These are phyloP conservation scores for Aspergillus ruber DNA, from an alignment of 2,329 filamentous ascomycete genomes.

Conservation along the genomic window DNA sequence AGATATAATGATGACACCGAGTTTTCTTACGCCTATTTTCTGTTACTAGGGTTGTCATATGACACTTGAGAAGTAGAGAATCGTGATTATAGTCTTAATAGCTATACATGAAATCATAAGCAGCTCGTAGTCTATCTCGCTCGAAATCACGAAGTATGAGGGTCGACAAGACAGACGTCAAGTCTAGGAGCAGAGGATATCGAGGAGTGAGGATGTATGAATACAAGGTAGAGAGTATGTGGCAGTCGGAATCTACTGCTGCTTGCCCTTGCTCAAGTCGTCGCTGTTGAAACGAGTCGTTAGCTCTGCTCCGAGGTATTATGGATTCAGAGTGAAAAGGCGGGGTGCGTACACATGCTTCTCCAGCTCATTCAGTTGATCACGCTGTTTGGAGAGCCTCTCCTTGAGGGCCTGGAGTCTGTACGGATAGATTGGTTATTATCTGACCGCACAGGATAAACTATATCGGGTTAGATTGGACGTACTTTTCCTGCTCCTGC, in stretches of 20 bases:
- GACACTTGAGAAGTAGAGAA: too few relatives aligned
- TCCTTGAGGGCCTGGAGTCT: conserved; percentile 64
- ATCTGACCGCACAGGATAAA: background rate
- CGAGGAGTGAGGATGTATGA: background rate
- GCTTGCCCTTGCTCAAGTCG: conserved; percentile 67
- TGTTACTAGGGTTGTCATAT: background rate
- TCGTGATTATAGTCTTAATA: background rate
- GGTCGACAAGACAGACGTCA: too few relatives aligned
- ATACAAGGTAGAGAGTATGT: background rate
- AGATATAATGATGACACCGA: too few relatives aligned
- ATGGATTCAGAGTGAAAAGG: background rate
- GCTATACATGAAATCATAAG: background rate
- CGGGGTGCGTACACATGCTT: conserved; percentile 74
- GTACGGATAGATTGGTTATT: background rate
- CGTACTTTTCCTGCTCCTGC: conserved; percentile 80
- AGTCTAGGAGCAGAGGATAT: background rate
- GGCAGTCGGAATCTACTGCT: conserved; percentile 40
- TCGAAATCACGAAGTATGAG: too few relatives aligned
- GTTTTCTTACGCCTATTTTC: background rate
- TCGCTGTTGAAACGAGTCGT: conserved; percentile 48
- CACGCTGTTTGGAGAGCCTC: conserved; percentile 67
- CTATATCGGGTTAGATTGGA: background rate
- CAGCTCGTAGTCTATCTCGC: background rate
- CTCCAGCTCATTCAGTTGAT: conserved; percentile 77
- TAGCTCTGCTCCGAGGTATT: background rate